Percentiles rank a stretch among this genome's conserved stretches.
phyloP scores from a whole-genome alignment of 495 filamentous ascomycete genomes.

The Umbilicaria muhlenbergii region DNA sequence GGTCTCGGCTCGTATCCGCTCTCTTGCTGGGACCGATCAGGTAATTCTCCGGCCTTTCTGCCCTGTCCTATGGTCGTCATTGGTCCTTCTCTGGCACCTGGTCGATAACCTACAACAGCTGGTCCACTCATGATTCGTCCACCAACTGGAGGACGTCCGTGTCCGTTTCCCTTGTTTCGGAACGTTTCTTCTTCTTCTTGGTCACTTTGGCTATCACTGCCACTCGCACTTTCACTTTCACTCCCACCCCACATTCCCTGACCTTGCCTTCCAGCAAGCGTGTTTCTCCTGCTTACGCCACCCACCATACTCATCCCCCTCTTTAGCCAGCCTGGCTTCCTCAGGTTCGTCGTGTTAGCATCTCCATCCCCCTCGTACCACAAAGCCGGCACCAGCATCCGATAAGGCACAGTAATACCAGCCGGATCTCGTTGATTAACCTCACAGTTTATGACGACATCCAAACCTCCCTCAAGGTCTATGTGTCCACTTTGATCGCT shows the following conservation, averaged over 20 bases:
- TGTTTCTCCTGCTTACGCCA: slow-evolving; percentile 3
- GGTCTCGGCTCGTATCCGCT: no score
- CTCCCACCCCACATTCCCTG: slow-evolving; percentile 8
- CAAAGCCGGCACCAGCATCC: slow-evolving; percentile 69
- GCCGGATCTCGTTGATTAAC: slow-evolving; percentile 69
- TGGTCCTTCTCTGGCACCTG: no score
- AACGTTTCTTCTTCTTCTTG: slow-evolving; percentile 1
- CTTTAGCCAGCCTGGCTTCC: slow-evolving; percentile 5
- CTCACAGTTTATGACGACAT: slow-evolving; percentile 76
- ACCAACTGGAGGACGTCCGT: no score
- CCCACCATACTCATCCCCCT: slow-evolving; percentile 7
- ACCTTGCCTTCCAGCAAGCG: slow-evolving; percentile 6
- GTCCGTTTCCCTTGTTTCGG: no score
- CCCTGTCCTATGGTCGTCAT: no score
- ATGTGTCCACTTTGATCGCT: slow-evolving; percentile 22
- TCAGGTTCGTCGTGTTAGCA: slow-evolving; percentile 8
- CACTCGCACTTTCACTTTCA: background rate
- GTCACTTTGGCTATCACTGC: slow-evolving; percentile 8
- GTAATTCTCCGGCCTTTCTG: no score
- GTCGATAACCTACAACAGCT: no score
- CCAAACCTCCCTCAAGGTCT: slow-evolving; percentile 63
- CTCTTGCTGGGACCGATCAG: no score
- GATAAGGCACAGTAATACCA: slow-evolving; percentile 78
- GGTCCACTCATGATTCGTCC: no score
- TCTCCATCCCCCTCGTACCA: slow-evolving; percentile 32